Evolutionary conservation across 1,139 yeast genomes (phyloP).

Genomic region (Hansenula sp.): DNA sequence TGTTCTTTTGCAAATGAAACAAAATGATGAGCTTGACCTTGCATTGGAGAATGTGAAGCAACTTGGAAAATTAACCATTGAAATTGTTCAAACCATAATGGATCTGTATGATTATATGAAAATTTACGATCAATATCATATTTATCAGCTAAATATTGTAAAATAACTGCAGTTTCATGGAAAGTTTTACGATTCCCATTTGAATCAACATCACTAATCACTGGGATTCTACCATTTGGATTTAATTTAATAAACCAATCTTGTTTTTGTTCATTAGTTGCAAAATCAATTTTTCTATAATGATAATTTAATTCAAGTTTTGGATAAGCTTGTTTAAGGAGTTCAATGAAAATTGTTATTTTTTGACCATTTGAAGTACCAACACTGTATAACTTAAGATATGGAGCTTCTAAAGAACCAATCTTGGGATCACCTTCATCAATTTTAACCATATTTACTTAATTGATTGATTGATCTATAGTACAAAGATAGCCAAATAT

Average conservation of each 20-base stretch:
- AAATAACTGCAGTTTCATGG: constrained; percentile 57
- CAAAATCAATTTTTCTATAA: constrained; percentile 37
- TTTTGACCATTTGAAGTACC: constrained; percentile 50
- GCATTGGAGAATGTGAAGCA: constrained; percentile 59
- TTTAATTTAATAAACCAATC: constrained; percentile 51
- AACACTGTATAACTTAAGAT: constrained; percentile 28
- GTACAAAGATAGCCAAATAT: too few species aligned
- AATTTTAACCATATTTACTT: constrained; percentile 1
- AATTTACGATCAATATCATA: constrained; percentile 50
- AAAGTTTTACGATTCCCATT: constrained; percentile 35
- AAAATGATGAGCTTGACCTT: constrained; percentile 53
- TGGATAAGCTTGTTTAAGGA: constrained; percentile 42
- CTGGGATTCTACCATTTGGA: constrained; percentile 63
- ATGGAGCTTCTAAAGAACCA: constrained; percentile 30
- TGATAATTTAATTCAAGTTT: too few species aligned
- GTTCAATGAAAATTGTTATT: constrained; percentile 42
- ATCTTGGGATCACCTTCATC: constrained; percentile 29
- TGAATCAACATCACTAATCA: constrained; percentile 41
- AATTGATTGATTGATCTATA: background rate
- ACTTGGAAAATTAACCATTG: constrained; percentile 53
- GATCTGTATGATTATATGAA: constrained; percentile 40
- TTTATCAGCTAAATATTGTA: constrained; percentile 50
- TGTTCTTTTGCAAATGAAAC: constrained; percentile 36
- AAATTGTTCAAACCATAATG: constrained; percentile 43
- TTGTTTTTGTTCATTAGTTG: constrained; percentile 40